These are phyloP conservation scores for Hortiboletus campestris DNA, from an alignment of 768 basidiomycete genomes.

Conservation along the genomic window DNA sequence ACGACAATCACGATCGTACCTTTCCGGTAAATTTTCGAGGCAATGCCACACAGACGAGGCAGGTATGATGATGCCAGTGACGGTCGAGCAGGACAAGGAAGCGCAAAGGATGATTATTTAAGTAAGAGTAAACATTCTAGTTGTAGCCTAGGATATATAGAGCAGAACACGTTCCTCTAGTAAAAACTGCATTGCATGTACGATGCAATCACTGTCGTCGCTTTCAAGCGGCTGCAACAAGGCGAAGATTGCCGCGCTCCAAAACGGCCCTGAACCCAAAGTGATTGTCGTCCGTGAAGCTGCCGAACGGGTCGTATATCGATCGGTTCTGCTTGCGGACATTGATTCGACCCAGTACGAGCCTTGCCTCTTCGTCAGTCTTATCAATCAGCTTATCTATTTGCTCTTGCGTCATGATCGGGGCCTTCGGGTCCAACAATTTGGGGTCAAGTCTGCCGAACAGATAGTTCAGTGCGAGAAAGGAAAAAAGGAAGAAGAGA, in stretches of 20 bases:
- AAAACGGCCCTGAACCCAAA: conserved; percentile 10
- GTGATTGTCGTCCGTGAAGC: conserved; percentile 11
- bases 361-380: conserved; percentile 7
- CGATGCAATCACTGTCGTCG: too few relatives aligned
- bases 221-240: neutral
- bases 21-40: too few relatives aligned
- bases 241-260: conserved; percentile 3
- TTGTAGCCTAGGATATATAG: too few relatives aligned
- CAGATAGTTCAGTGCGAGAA: neutral
- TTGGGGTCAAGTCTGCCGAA: neutral
- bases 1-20: too few relatives aligned
- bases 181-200: too few relatives aligned
- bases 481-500: neutral
- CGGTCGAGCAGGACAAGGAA: too few relatives aligned
- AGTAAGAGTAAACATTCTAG: too few relatives aligned
- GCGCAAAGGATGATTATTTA: too few relatives aligned
- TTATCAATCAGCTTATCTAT: neutral
- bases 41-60: too few relatives aligned
- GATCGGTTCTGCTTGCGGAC: conserved; percentile 12
- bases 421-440: neutral
- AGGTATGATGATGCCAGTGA: too few relatives aligned
- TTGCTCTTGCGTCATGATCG: neutral
- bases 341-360: conserved; percentile 13
- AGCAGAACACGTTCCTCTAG: too few relatives aligned
- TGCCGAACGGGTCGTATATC: conserved; percentile 14